Conservation (phyloP, 2,329 filamentous ascomycete genomes). For the Fusarium compactum region DNA sequence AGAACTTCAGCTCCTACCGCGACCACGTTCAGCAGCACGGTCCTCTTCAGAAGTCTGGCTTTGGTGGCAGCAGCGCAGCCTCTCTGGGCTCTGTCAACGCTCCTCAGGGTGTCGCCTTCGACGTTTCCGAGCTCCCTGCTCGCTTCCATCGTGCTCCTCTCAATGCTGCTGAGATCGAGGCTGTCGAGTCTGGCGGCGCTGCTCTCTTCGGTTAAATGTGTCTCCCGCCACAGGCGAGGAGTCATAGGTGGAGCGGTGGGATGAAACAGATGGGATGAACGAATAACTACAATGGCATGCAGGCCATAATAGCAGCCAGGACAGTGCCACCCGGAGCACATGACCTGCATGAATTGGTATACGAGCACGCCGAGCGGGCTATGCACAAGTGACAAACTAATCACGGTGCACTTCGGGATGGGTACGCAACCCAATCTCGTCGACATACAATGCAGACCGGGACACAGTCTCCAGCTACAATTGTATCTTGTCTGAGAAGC, state of each 20-base stretch:
- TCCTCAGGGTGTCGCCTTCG: conserved; percentile 82
- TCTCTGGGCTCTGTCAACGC: conserved; percentile 79
- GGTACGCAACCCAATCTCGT: conserved; percentile 21
- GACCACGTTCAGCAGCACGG: conserved; percentile 83
- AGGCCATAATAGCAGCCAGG: conserved; percentile 31
- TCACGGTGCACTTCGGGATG: conserved; percentile 25
- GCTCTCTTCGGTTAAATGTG: conserved; percentile 60
- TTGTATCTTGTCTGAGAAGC: conserved; percentile 22
- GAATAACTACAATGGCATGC: conserved; percentile 34
- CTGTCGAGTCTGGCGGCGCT: conserved; percentile 92
- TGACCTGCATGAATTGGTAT: conserved; percentile 28
- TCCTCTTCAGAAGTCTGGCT: conserved; percentile 71
- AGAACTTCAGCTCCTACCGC: conserved; percentile 81
- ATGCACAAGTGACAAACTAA: conserved; percentile 23
- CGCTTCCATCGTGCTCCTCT: conserved; percentile 84
- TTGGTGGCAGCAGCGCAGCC: conserved; percentile 74
- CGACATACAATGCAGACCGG: conserved; percentile 8
- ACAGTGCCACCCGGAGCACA: conserved; percentile 38
- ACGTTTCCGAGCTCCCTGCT: conserved; percentile 85
- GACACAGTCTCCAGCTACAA: conserved; percentile 2
- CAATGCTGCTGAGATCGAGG: conserved; percentile 89
- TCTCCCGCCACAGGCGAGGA: conserved; percentile 32
- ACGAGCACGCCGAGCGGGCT: conserved; percentile 38
- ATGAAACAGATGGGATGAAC: conserved; percentile 37
- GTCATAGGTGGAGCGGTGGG: conserved; percentile 39